These are phyloP conservation scores for Lichenothelia convexa DNA, from an alignment of 495 filamentous ascomycete species.

Conservation along the genomic window DNA sequence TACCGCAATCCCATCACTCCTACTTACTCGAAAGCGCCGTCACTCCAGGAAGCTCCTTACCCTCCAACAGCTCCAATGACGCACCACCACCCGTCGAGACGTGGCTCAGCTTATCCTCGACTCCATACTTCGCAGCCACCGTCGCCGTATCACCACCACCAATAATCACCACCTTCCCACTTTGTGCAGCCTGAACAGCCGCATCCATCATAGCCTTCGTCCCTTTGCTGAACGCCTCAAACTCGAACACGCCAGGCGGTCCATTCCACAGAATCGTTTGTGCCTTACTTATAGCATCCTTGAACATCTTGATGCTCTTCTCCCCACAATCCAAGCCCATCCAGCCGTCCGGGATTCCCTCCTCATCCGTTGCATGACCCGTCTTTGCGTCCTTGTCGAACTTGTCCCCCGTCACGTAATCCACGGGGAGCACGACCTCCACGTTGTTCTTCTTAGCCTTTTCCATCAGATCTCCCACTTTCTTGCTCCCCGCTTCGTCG, in stretches of 20 bases:
- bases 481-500: constrained; percentile 90
- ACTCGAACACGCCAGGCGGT: constrained; percentile 90
- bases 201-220: constrained; percentile 83
- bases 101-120: constrained; percentile 91
- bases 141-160: constrained; percentile 97
- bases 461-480: constrained; percentile 66
- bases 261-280: constrained; percentile 99
- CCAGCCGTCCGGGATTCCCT: constrained; percentile 90
- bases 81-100: constrained; percentile 95
- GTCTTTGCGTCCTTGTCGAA: constrained; percentile 71
- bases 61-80: constrained; percentile 87
- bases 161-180: constrained; percentile 87
- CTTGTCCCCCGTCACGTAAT: constrained; percentile 93
- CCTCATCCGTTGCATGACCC: constrained; percentile 66
- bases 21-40: constrained; percentile 83
- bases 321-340: constrained; percentile 91
- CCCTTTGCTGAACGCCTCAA: constrained; percentile 79
- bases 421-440: constrained; percentile 79
- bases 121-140: constrained; percentile 90
- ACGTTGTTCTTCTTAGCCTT: constrained; percentile 96
- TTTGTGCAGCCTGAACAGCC: constrained; percentile 57
- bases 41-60: constrained; percentile 92
- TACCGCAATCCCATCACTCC: no score
- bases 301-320: constrained; percentile 68
- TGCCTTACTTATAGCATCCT: constrained; percentile 64